phyloP scores from a whole-genome alignment of 169 alveolate genomes.

The Cryptosporidium baileyi region DNA sequence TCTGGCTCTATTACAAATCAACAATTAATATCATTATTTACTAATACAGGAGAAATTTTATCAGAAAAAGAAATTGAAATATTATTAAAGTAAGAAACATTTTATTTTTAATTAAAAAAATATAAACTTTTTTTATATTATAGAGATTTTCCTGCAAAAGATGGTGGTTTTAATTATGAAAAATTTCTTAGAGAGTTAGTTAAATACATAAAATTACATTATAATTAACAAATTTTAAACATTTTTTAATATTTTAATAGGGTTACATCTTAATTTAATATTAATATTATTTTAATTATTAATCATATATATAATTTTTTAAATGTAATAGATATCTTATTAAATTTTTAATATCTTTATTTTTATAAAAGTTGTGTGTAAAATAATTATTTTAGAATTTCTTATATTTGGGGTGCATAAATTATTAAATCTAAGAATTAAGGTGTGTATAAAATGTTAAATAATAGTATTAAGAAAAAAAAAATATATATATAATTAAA shows the following conservation, averaged over 20 bases:
- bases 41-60: constrained; percentile 54
- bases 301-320: too few relatives aligned
- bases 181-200: constrained; percentile 8
- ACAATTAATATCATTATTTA: constrained; percentile 27
- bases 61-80: constrained; percentile 47
- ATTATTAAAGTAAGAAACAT: constrained; percentile 16
- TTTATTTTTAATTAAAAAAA: neutral
- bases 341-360: too few relatives aligned
- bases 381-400: too few relatives aligned
- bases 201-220: too few relatives aligned
- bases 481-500: too few relatives aligned
- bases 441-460: too few relatives aligned
- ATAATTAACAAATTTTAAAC: neutral
- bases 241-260: neutral
- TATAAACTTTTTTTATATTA: neutral
- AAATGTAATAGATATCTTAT: too few relatives aligned
- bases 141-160: constrained; percentile 54
- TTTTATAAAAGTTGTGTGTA: too few relatives aligned
- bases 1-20: constrained; percentile 38
- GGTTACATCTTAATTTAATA: neutral
- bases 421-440: too few relatives aligned
- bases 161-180: constrained; percentile 57
- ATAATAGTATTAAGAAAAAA: too few relatives aligned
- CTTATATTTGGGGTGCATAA: too few relatives aligned
- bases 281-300: neutral